A percentile compares a stretch with the other conserved stretches of the same genome.
phyloP scores from a whole-genome alignment of 345 rosid genomes.

The Arabidopsis arenosa region DNA sequence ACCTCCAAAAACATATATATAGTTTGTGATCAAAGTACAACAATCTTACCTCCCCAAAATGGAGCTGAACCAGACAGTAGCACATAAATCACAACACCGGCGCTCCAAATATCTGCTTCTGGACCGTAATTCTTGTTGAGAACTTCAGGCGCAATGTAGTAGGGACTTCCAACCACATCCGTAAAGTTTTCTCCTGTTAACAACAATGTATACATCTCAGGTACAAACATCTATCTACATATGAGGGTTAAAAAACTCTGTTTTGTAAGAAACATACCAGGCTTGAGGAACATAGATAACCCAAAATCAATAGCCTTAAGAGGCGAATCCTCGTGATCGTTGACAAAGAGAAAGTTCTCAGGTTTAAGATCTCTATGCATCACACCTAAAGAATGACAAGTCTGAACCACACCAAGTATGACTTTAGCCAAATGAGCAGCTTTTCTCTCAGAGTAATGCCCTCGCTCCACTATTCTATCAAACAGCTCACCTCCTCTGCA shows the following conservation, averaged over 20 bases:
- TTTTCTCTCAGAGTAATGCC: conserved; percentile 77
- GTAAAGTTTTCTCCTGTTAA: conserved; percentile 67
- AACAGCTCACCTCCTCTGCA: conserved; percentile 95
- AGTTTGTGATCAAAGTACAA: neutral
- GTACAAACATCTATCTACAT: neutral
- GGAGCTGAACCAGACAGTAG: conserved; percentile 88
- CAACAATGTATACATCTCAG: conserved; percentile 13
- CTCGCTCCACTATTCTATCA: conserved; percentile 78
- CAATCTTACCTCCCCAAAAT: conserved; percentile 84
- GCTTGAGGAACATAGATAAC: conserved; percentile 74
- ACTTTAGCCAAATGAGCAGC: conserved; percentile 74
- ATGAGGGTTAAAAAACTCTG: neutral
- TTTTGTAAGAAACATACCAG: conserved; percentile 56
- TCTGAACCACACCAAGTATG: conserved; percentile 70
- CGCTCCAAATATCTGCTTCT: conserved; percentile 95
- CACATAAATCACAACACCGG: conserved; percentile 88
- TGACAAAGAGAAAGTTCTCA: conserved; percentile 79
- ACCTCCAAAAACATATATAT: neutral
- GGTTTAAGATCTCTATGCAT: conserved; percentile 92
- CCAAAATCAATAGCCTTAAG: conserved; percentile 91
- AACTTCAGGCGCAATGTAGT: conserved; percentile 91
- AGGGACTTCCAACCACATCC: conserved; percentile 96
- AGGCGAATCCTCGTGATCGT: conserved; percentile 69
- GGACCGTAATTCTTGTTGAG: conserved; percentile 70
- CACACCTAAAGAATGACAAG: conserved; percentile 82